These are phyloP conservation scores for Blastocladiella emersonii DNA, from an alignment of 371 early-diverging fungal species.

Conservation along the genomic window DNA sequence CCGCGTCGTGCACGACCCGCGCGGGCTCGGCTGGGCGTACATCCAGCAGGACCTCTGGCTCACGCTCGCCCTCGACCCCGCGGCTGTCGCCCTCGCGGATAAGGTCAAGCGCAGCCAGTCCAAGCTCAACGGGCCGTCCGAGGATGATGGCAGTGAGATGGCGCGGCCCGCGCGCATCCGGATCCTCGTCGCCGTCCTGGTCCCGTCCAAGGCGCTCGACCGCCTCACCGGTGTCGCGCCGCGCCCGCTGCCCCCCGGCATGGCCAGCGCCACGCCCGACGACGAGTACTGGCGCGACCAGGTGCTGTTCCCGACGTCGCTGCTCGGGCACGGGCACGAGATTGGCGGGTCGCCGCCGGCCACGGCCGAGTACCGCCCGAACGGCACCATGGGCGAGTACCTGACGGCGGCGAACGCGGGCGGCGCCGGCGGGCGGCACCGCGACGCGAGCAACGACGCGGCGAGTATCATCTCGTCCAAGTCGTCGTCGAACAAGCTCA, in stretches of 20 bases:
- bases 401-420: no score
- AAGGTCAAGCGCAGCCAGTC: neutral
- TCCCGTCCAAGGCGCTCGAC: neutral
- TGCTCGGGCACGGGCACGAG: neutral
- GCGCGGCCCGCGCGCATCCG: neutral
- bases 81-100: neutral
- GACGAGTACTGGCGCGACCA: neutral
- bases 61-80: neutral
- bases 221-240: neutral
- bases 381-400: no score
- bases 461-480: no score
- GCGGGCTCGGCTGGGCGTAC: neutral
- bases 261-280: neutral
- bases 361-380: no score
- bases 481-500: no score
- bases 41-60: neutral
- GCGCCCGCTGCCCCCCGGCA: neutral
- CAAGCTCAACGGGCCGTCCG: neutral
- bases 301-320: neutral
- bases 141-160: neutral
- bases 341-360: no score
- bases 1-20: neutral
- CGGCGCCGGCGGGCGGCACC: no score
- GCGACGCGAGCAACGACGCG: no score
- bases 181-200: neutral